phyloP scores from a whole-genome alignment of 257 asterid species.

The Pogostemon cablin region DNA sequence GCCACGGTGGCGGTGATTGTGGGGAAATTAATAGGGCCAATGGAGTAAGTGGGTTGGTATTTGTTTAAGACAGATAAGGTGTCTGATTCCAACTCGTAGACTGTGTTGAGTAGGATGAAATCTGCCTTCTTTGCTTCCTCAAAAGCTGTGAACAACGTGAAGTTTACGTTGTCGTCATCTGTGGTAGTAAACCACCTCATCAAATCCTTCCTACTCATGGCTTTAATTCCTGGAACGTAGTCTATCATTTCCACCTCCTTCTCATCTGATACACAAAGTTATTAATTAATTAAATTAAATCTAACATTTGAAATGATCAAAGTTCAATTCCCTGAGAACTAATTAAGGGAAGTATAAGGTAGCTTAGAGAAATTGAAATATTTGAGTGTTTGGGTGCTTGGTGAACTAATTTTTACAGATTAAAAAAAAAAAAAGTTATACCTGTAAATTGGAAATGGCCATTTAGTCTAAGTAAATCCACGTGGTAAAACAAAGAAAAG shows the following conservation, averaged over 20 bases:
- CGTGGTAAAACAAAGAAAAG: slow-evolving; percentile 29
- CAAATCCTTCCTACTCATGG: neutral
- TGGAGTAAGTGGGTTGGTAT: slow-evolving; percentile 30
- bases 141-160: slow-evolving; percentile 27
- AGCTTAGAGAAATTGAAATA: neutral
- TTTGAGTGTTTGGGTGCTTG: too few relatives aligned
- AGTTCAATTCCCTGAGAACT: too few relatives aligned
- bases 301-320: too few relatives aligned
- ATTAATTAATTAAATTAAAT: too few relatives aligned
- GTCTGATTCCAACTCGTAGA: slow-evolving; percentile 25
- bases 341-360: too few relatives aligned
- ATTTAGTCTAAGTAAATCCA: neutral
- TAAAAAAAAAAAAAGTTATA: neutral
- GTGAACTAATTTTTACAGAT: too few relatives aligned
- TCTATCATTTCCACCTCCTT: neutral
- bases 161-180: neutral
- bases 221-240: slow-evolving; percentile 16
- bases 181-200: neutral
- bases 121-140: slow-evolving; percentile 25
- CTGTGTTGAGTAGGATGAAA: slow-evolving; percentile 31
- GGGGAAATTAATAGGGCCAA: slow-evolving; percentile 41
- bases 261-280: neutral
- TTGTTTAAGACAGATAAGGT: slow-evolving; percentile 22
- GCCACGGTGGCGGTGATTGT: neutral
- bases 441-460: neutral